A percentile compares a stretch with the other conserved stretches of the same genome.
Evolutionary conservation across 2,329 filamentous ascomycete genomes (phyloP).

Genomic region (Chrysoporthe deuterocubensis): DNA sequence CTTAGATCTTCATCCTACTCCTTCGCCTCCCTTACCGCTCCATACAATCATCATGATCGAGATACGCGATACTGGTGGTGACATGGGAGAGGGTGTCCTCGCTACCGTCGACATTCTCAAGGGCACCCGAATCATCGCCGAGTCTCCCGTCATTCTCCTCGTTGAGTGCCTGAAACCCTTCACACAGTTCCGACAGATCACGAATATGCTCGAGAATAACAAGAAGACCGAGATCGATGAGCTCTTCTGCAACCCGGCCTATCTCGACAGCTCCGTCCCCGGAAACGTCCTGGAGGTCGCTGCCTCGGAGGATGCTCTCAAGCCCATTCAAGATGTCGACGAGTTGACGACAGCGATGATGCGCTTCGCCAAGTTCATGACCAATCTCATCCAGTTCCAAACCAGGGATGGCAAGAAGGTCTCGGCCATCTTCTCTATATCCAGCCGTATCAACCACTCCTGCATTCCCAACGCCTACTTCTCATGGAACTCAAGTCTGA

Average conservation of each 20-base stretch:
- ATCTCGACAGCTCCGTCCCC: neutral
- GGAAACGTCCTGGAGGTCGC: neutral
- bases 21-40: too few relatives aligned
- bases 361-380: conserved; percentile 2
- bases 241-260: conserved; percentile 2
- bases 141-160: neutral
- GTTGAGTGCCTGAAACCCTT: neutral
- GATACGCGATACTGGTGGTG: neutral
- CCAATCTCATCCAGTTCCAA: neutral
- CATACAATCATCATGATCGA: neutral
- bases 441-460: conserved; percentile 36
- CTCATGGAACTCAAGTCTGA: conserved; percentile 32
- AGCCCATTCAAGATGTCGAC: neutral
- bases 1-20: too few relatives aligned
- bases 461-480: conserved; percentile 35
- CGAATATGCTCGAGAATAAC: too few relatives aligned
- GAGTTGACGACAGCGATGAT: neutral
- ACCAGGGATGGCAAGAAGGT: neutral
- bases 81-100: conserved; percentile 11
- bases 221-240: neutral
- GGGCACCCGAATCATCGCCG: conserved; percentile 7
- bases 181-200: too few relatives aligned
- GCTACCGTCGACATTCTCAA: conserved; percentile 9
- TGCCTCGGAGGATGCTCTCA: neutral
- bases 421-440: neutral